Conservation (phyloP, 139 green algal genomes). For the Picochlorum sp. region DNA sequence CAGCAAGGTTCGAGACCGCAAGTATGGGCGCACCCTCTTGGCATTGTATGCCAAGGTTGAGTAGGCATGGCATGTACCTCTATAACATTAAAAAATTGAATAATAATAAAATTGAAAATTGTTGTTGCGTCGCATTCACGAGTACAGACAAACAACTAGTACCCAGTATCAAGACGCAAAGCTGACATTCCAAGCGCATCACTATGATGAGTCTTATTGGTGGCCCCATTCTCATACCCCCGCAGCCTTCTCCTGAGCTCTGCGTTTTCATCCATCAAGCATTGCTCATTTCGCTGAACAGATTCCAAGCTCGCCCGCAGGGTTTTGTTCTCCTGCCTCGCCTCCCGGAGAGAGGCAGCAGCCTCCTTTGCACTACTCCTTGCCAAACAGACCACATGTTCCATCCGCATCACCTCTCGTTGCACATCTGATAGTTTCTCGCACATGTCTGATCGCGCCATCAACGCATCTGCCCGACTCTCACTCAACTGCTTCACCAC, state of each 20-base stretch:
- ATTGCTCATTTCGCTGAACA: no score
- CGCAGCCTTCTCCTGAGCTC: no score
- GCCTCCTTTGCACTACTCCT: conserved; percentile 27
- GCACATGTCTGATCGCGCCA: conserved; percentile 38
- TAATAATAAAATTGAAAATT: background rate
- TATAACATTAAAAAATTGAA: no score
- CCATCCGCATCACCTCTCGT: conserved; percentile 28
- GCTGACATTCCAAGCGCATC: no score
- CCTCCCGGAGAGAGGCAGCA: conserved; percentile 3
- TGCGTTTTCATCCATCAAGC: no score
- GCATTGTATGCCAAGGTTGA: conserved; percentile 57
- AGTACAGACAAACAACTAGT: background rate
- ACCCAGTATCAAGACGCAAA: background rate
- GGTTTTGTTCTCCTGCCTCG: conserved; percentile 8
- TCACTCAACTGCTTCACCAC: conserved; percentile 38
- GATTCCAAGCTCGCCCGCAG: no score
- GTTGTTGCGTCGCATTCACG: background rate
- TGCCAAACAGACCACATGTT: conserved; percentile 35
- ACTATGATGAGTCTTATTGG: no score
- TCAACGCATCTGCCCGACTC: conserved; percentile 49
- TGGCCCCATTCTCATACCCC: no score
- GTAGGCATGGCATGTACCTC: background rate
- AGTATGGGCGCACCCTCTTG: conserved; percentile 77
- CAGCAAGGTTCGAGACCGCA: conserved; percentile 58
- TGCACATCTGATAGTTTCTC: conserved; percentile 55